These are phyloP conservation scores for Fusarium illudens DNA, from an alignment of 2,329 filamentous ascomycete genomes.

Conservation along the genomic window DNA sequence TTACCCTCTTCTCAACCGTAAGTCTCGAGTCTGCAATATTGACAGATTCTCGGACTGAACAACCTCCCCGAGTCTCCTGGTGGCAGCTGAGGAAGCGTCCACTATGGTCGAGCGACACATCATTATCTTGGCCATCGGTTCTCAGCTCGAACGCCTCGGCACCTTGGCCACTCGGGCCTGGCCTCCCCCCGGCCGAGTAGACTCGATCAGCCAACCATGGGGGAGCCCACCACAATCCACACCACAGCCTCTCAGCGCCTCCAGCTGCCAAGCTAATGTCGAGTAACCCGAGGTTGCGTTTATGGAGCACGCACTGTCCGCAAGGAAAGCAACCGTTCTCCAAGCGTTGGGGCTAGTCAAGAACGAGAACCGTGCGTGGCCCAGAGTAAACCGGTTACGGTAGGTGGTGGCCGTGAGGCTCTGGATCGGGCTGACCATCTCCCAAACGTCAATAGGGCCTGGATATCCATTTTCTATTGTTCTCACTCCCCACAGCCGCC, in stretches of 20 bases:
- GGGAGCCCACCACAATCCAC: not conserved
- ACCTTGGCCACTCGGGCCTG: not conserved
- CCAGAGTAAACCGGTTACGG: slow-evolving; percentile 1
- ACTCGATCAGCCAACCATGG: not conserved
- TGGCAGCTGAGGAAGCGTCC: not conserved
- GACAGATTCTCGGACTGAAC: not conserved
- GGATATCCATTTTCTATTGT: slow-evolving; percentile 17
- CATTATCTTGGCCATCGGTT: slow-evolving; percentile 4
- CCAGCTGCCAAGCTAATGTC: not conserved
- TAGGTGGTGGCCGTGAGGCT: slow-evolving; percentile 16
- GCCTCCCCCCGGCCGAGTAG: not conserved
- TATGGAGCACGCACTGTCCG: not conserved
- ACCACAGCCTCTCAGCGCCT: not conserved
- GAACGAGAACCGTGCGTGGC: slow-evolving; percentile 18
- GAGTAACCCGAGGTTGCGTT: not conserved
- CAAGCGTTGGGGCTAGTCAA: slow-evolving; percentile 12
- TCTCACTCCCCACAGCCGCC: slow-evolving; percentile 4
- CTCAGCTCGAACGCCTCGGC: not conserved
- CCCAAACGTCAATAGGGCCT: slow-evolving; percentile 29
- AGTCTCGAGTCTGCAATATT: not conserved
- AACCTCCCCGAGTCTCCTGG: not conserved
- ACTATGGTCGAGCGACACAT: not conserved
- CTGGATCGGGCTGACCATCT: slow-evolving; percentile 16
- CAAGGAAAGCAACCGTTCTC: not conserved
- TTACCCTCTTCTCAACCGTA: not conserved